Evolutionary conservation across 2,329 filamentous ascomycete genomes (phyloP), one percentile per base, ranked within the genome.

Genomic region (Aspergillus neotritici): DNA sequence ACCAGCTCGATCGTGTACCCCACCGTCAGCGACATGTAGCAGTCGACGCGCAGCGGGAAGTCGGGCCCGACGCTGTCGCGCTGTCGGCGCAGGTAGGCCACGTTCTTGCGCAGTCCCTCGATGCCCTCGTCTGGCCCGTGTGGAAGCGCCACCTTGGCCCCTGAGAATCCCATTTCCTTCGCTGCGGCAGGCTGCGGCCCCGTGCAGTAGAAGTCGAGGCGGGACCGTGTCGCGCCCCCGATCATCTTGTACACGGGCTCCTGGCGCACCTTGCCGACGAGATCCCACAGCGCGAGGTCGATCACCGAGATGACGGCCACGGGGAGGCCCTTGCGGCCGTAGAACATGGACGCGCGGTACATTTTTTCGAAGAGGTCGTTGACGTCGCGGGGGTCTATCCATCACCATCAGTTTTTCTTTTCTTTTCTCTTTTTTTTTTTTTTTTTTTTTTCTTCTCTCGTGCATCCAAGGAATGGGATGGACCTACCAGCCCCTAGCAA

Each of bases 261-360:
- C 54, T 88, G 86, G 52, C 90, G 80, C 50, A 96, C 78, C 74
- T 96, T 95, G 53, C 90, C 90, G 4, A 94, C 72, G 33, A 96
- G 75, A 72, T 96, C 90, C 90, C 90, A 96, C 32, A 96, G 69
- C 4, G 90, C 90, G 34, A 96, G 77, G 61, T 96, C 90, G 59
- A 96, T 93, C 52, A 95, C 90, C 2, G 88, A 94, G 61, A 96
- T 96, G 60, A 94, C 84, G 41, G 90, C 90, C 9, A 91, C 79
- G 2, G 90, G 86, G 2, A 96, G 80, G 36, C 90, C 90, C 68
- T 96, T 96, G 54, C 90, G 84, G 49, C 90, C 90, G 62, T 96
- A 96, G 74, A 95, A 96, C 87, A 95, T 94, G 54, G 88, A 94
- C 2, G 79, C 86, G 47, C 89, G 83, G 74, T 95, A 96, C 90